Percentiles rank a stretch among this genome's conserved stretches.
Evolutionary conservation across 2,329 filamentous ascomycete genomes (phyloP).

Genomic region (Paecilomyces fulvus): DNA sequence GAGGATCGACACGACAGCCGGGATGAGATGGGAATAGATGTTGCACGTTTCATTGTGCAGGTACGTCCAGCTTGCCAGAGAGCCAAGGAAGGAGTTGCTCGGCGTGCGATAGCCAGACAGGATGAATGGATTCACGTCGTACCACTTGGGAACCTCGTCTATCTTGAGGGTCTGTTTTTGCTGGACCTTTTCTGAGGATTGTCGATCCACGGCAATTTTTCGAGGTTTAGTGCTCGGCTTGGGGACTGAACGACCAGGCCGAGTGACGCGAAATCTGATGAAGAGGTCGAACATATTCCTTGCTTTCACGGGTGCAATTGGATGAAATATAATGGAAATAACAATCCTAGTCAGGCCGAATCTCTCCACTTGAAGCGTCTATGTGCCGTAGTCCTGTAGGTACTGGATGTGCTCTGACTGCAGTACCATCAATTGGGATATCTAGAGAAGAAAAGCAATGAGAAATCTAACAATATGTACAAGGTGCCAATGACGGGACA

Average conservation of each 20-base stretch:
- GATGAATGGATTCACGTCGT: constrained; percentile 36
- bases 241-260: background rate
- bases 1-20: constrained; percentile 21
- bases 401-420: too few relatives aligned
- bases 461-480: background rate
- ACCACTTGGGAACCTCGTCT: constrained; percentile 36
- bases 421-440: background rate
- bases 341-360: background rate
- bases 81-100: constrained; percentile 27
- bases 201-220: background rate
- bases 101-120: constrained; percentile 37
- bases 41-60: constrained; percentile 39
- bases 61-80: constrained; percentile 34
- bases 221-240: background rate
- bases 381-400: background rate
- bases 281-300: background rate
- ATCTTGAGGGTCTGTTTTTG: constrained; percentile 16
- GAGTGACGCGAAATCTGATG: background rate
- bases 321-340: background rate
- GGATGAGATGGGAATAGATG: constrained; percentile 40
- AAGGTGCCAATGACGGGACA: background rate
- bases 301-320: background rate
- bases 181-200: background rate
- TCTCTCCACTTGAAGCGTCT: background rate
- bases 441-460: background rate